Evolutionary conservation across 139 green algal species (phyloP).

Genomic region (Eudorina sp.): DNA sequence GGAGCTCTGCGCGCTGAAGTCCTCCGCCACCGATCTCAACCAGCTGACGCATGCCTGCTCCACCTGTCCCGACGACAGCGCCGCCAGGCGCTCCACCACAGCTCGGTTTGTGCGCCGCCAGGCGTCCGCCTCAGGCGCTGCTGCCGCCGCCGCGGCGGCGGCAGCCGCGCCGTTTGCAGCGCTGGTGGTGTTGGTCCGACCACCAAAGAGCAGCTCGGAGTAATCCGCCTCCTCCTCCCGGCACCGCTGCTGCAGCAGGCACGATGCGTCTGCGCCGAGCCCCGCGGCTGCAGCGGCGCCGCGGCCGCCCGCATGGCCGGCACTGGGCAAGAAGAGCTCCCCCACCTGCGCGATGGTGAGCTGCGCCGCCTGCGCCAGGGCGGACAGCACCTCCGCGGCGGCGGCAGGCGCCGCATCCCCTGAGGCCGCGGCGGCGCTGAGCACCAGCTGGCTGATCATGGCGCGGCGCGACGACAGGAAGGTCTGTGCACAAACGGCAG

Average conservation of each 20-base stretch:
- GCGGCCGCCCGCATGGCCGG: conserved; percentile 16
- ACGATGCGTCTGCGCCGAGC: conserved; percentile 58
- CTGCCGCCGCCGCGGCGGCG: neutral
- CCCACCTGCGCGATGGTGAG: conserved; percentile 70
- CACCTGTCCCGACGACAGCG: conserved; percentile 65
- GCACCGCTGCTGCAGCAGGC: conserved; percentile 62
- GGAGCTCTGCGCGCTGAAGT: conserved; percentile 51
- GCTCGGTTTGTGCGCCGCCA: conserved; percentile 47
- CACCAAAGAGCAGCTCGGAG: conserved; percentile 74
- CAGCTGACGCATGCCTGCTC: conserved; percentile 74
- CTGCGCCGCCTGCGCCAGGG: conserved; percentile 64
- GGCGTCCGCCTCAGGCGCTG: conserved; percentile 53
- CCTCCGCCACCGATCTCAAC: conserved; percentile 68
- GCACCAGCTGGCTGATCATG: conserved; percentile 3
- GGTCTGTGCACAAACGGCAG: no score
- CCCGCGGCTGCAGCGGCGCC: no score
- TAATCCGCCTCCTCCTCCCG: conserved; percentile 65
- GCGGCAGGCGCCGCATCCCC: neutral
- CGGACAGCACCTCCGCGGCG: conserved; percentile 41
- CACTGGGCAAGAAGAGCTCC: conserved; percentile 79
- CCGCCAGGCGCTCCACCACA: conserved; percentile 52
- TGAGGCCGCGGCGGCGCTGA: neutral
- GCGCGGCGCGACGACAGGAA: conserved; percentile 26
- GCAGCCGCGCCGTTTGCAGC: neutral
- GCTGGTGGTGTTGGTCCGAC: neutral